phyloP scores from a whole-genome alignment of 2,329 filamentous ascomycete genomes.

The Colletotrichum sp. region DNA sequence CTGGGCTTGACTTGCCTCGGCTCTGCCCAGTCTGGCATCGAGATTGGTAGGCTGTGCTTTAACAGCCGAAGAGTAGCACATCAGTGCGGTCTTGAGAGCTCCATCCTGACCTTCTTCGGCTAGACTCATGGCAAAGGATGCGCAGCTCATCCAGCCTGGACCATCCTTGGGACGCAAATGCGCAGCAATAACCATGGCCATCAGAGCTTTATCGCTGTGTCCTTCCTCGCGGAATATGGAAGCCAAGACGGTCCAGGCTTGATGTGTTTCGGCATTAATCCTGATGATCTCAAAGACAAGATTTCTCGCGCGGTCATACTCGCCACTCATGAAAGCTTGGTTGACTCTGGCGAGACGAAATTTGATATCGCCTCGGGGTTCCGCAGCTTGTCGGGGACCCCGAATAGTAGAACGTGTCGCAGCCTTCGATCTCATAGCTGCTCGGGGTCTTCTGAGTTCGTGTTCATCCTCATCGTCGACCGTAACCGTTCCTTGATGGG shows the following conservation, averaged over 20 bases:
- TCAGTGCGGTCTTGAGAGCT: conserved; percentile 58
- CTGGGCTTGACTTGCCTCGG: conserved; percentile 60
- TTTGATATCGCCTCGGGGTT: conserved; percentile 76
- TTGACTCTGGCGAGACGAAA: conserved; percentile 70
- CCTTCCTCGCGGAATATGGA: conserved; percentile 67
- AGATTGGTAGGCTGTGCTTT: conserved; percentile 61
- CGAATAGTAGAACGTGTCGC: conserved; percentile 30
- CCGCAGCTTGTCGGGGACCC: conserved; percentile 65
- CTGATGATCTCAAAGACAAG: conserved; percentile 68
- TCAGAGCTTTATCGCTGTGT: conserved; percentile 61
- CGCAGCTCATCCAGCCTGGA: conserved; percentile 63
- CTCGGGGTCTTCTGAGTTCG: conserved; percentile 18
- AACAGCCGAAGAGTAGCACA: conserved; percentile 66
- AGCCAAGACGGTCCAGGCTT: conserved; percentile 68
- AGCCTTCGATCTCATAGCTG: conserved; percentile 26
- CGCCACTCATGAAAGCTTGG: conserved; percentile 67
- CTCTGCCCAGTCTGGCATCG: conserved; percentile 65
- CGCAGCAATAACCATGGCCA: conserved; percentile 66
- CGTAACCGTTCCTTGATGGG: conserved; percentile 29
- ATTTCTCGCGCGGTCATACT: conserved; percentile 65
- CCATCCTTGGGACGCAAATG: conserved; percentile 67
- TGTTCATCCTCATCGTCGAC: not conserved
- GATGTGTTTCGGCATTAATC: conserved; percentile 70
- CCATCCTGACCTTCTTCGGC: conserved; percentile 51
- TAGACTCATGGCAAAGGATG: conserved; percentile 60